Evolutionary conservation across 371 early-diverging fungal genomes (phyloP), one percentile per base, ranked within the genome.

Genomic region (Sporodiniella umbellata): DNA sequence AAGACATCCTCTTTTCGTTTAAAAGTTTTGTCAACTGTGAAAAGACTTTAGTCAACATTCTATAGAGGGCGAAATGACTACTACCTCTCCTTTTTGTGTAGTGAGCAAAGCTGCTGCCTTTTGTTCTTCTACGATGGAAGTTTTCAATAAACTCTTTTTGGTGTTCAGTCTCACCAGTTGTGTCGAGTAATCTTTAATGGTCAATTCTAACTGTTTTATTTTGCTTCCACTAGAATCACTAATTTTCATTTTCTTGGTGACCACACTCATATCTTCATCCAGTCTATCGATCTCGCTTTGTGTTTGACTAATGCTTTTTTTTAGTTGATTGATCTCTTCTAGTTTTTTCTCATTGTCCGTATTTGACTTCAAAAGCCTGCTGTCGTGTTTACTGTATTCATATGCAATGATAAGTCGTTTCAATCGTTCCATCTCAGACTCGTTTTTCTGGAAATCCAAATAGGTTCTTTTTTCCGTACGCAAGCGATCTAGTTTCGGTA

Each of bases 401-500:
- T 83, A 86, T 0, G 97, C 93, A 5, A 90, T 81, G 8, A 93
- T 74, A 8, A 93, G 64, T 31, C 92, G 86, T 25, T 80, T 79
- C 45, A 93, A 57, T 3, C 88, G 78, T 42, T 93, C 94, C 45
- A 93, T 80, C 61, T 99, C 98, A 1, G 81, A 79, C 53, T 93
- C 91, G 4, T 89, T 85, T 64, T 93, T 94, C 73, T 95, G 93
- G 56, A 82, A 96, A 56, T 99, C 96, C 17, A 99, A 53, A 57
- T 89, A 95, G 0, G 84, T 84, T 50, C 93, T 75, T 58, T 96
- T 97, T 62, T 96, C 93, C 11, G 85, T 82, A 31, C 94, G 83
- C 26, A 99, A 74, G 57, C 89, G 84, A 62, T 95, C 89, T 19
- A 99, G 79, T 62, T 95, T 96, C 10, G 99, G 99, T 10, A 81